Percentiles rank a stretch among this genome's conserved stretches.
Evolutionary conservation across 192 early-diverging fungal genomes (phyloP).

Genomic region (Diversispora epigaea): DNA sequence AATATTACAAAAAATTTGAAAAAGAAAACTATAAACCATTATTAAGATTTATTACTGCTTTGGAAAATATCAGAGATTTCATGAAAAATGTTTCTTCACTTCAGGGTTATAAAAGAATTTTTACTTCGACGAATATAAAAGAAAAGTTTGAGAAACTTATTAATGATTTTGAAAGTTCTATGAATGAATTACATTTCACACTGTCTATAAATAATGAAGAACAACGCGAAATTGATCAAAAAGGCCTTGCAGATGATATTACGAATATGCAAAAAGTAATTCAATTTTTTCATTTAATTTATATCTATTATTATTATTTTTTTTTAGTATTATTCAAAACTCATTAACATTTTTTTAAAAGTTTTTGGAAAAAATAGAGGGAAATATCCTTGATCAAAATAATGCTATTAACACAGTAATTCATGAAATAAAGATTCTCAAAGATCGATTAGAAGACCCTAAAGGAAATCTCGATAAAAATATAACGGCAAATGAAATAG

Average conservation of each 20-base stretch:
- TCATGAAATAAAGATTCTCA: conserved; percentile 19
- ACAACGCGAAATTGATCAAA: conserved; percentile 16
- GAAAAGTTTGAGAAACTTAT: conserved; percentile 6
- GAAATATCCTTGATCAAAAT: conserved; percentile 5
- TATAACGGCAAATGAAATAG: not conserved
- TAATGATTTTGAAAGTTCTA: conserved; percentile 13
- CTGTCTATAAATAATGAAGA: conserved; percentile 22
- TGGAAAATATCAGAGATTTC: conserved; percentile 27
- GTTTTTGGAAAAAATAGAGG: conserved; percentile 19
- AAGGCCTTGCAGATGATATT: conserved; percentile 14
- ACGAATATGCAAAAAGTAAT: conserved; percentile 20
- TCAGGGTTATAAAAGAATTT: conserved; percentile 27
- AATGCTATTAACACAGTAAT: conserved; percentile 18
- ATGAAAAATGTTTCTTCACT: conserved; percentile 16
- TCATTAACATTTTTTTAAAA: not conserved
- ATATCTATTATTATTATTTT: conserved; percentile 8
- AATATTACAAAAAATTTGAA: conserved; percentile 20
- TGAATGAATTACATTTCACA: conserved; percentile 8
- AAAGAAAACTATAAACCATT: conserved; percentile 14
- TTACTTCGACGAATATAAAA: not conserved
- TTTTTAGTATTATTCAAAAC: not conserved
- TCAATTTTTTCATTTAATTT: not conserved
- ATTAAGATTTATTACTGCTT: conserved; percentile 4
- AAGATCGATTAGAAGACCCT: conserved; percentile 15
- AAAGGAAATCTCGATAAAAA: not conserved